Evolutionary conservation across 2,329 filamentous ascomycete genomes (phyloP), one percentile per base, ranked within the genome.

Genomic region (Phoma sp.): DNA sequence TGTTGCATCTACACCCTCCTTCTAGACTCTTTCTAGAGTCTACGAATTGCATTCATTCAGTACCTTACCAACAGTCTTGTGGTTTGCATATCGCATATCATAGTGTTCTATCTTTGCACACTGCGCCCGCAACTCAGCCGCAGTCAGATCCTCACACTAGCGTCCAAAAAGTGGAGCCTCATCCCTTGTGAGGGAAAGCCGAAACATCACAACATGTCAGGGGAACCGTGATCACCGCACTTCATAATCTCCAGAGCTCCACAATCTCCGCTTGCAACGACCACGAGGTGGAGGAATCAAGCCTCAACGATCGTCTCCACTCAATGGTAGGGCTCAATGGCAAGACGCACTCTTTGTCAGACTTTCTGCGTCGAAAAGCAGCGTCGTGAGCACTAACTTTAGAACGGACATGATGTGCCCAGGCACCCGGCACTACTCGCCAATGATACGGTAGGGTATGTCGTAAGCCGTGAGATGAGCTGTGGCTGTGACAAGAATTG

Each of bases 401-500:
- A n/a, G n/a, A n/a, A n/a, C n/a, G n/a, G n/a, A n/a, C n/a, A n/a
- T n/a, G n/a, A n/a, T n/a, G n/a, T n/a, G 42, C 50, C 42, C 17
- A 53, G 36, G 36, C 42, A 42, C 43, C n/a, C 37, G 30, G 32
- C 37, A 26, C 36, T 36, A 47, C 25, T 53, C 37, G 42, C 50
- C 42, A 33, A n/a, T n/a, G n/a, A 53, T 38, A 53, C 30, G 50
- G 21, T 30, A 23, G 18, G 25, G 15, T 29, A 42, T 10, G 32
- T 43, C 38, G 26, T 34, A 48, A 43, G 43, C 50, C 32, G 50
- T 17, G 43, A 43, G 38, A 47, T 43, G 43, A 53, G 50, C n/a
- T 48, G 50, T 48, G 50, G 43, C 50, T 53, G 38, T 53, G 50
- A 20, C 38, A n/a, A 26, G 50, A 47, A 21, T 43, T 43, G 38